Evolutionary conservation across 352 stramenopile genomes (phyloP), one percentile per base, ranked within the genome.

Genomic region (Plasmopara muralis): DNA sequence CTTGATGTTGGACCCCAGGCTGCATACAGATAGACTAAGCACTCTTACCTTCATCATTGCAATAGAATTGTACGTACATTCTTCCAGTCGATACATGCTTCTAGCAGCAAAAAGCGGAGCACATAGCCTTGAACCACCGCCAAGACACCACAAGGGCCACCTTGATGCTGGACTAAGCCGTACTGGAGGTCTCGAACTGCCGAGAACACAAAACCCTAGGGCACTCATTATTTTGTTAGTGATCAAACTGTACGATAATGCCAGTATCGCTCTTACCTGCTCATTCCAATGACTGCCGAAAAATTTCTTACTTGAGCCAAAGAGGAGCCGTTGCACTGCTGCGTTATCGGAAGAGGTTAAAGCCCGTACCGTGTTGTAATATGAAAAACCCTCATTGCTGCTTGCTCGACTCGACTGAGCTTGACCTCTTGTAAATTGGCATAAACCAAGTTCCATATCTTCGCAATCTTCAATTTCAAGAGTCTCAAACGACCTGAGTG

Each of bases 101-200:
- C 59, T 15, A 72, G 61, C 13, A 87, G 50, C 12, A 97, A 59
- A 43, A 89, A 84, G 28, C 72, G 68, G 31, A 98, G 60, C 20
- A 97, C 74, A 52, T 96, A 95, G 0, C 81, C 95, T 60, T 98
- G 93, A 0, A 98, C 74, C 6, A 95, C 86, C 9, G 95, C 95
- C 12, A 98, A 74, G 1, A 98, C 89, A 13, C 95, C 95, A 53
- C 95, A 98, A 4, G 95, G 95, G 4, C 95, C 95, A 31, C 95
- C 95, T 58, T 98, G 82, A 45, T 82, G 56, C 69, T 98, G 95
- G 43, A 94, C 77, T 16, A 98, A 68, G 33, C 95, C 94, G 62
- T 95, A 98, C 33, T 73, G 63, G 9, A 90, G 61, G 41, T 79
- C 64, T 30, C 33, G 41, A 5, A 66, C 61, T 5, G 72, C 61